phyloP scores from a whole-genome alignment of 1,284 basidiomycete genomes.

The Vanrija pseudolonga region DNA sequence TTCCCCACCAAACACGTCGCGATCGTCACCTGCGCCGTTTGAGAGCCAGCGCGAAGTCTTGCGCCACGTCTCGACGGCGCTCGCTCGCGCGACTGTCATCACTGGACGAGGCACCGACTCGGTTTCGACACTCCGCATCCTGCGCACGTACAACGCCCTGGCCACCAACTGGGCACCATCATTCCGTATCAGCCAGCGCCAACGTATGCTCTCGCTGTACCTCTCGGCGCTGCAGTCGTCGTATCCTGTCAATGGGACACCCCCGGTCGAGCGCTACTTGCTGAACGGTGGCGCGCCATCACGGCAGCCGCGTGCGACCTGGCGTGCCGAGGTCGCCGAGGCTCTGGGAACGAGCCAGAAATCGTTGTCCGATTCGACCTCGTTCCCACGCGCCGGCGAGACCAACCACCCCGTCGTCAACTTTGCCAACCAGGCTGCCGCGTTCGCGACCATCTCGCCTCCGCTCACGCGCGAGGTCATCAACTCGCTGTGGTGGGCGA shows the following conservation, averaged over 20 bases:
- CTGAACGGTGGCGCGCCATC: conserved; percentile 21
- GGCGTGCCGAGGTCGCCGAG: conserved; percentile 63
- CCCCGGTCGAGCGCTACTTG: conserved; percentile 18
- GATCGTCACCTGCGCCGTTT: conserved; percentile 17
- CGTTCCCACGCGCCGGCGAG: conserved; percentile 79
- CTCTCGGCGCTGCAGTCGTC: conserved; percentile 62
- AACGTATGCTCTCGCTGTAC: conserved; percentile 64
- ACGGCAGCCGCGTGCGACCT: conserved; percentile 52
- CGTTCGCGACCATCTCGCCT: conserved; percentile 65
- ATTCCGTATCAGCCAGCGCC: conserved; percentile 70
- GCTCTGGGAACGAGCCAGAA: conserved; percentile 66
- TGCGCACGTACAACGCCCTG: conserved; percentile 62
- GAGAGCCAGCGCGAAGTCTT: conserved; percentile 42
- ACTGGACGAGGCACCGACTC: conserved; percentile 32
- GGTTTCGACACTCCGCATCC: conserved; percentile 53
- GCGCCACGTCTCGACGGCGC: conserved; percentile 40
- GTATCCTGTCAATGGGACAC: conserved; percentile 44
- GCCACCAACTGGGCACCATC: conserved; percentile 67
- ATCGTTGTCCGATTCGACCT: conserved; percentile 63
- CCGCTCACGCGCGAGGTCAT: conserved; percentile 20
- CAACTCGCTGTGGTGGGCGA: conserved; percentile 85
- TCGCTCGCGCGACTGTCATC: conserved; percentile 48
- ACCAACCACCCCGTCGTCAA: conserved; percentile 74
- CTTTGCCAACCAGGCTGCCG: conserved; percentile 76
- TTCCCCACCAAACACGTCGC: conserved; percentile 3